These are phyloP conservation scores for Diaporthe sp. DNA, from an alignment of 2,329 filamentous ascomycete species.

Conservation along the genomic window DNA sequence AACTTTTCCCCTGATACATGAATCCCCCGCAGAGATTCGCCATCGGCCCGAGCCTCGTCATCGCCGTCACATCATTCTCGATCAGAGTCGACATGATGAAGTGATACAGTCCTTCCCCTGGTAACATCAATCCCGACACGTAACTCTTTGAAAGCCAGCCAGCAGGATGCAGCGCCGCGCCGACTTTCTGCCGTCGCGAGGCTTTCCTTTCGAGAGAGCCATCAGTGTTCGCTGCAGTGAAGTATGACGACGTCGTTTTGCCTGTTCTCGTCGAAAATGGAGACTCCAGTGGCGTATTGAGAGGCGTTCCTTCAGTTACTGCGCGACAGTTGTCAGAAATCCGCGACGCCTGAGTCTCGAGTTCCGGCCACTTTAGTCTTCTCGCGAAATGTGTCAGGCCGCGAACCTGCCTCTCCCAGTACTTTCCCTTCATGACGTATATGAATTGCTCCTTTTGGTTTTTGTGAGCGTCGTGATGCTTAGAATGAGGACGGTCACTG, in stretches of 20 bases:
- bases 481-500: constrained; percentile 48
- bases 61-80: constrained; percentile 73
- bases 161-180: constrained; percentile 69
- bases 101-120: constrained; percentile 73
- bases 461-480: constrained; percentile 55
- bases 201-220: constrained; percentile 50
- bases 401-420: constrained; percentile 71
- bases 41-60: constrained; percentile 70
- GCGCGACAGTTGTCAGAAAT: constrained; percentile 64
- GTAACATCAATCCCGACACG: constrained; percentile 74
- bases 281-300: constrained; percentile 56
- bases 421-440: constrained; percentile 68
- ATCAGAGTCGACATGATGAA: constrained; percentile 76
- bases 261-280: constrained; percentile 53
- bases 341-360: constrained; percentile 64
- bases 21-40: constrained; percentile 76
- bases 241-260: constrained; percentile 60
- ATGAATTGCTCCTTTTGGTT: constrained; percentile 53
- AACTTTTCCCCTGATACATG: constrained; percentile 74
- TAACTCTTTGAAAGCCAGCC: constrained; percentile 80
- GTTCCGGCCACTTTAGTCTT: constrained; percentile 73
- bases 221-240: constrained; percentile 51
- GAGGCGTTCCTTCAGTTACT: constrained; percentile 58
- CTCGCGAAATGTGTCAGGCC: constrained; percentile 75
- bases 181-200: constrained; percentile 66